Evolutionary conservation across 257 asterid genomes (phyloP).

Genomic region (Striga asiatica): DNA sequence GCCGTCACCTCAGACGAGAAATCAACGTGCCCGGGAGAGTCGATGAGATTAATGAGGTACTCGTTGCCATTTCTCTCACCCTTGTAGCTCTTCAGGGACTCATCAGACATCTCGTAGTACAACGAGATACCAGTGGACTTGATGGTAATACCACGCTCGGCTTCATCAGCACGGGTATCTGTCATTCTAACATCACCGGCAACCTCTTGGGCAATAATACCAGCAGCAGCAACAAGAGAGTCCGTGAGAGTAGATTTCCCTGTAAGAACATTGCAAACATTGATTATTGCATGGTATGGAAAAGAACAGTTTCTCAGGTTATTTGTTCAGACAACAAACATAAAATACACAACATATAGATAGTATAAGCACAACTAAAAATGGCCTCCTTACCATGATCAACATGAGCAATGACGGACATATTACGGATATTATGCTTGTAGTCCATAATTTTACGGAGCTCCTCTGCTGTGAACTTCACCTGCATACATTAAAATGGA

Average conservation of each 20-base stretch:
- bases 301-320: not conserved
- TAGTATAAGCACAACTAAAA: not conserved
- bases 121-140: not conserved
- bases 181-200: constrained; percentile 1
- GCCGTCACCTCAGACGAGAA: constrained; percentile 1
- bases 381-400: not conserved
- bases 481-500: not conserved
- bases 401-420: constrained; percentile 2
- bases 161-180: not conserved
- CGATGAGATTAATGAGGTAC: not conserved
- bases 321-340: not conserved
- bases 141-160: not conserved
- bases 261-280: not conserved
- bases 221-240: constrained; percentile 2
- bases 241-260: not conserved
- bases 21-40: not conserved
- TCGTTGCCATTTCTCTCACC: not conserved
- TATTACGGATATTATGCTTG: not conserved
- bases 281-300: not conserved
- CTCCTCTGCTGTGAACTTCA: not conserved
- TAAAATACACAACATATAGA: not conserved
- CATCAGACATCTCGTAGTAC: not conserved
- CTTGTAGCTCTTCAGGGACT: not conserved
- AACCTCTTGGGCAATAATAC: not conserved
- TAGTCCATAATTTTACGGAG: not conserved